Percentiles rank a stretch among this genome's conserved stretches.
Evolutionary conservation across 2,329 filamentous ascomycete species (phyloP).

Genomic region (Mycogone perniciosa): DNA sequence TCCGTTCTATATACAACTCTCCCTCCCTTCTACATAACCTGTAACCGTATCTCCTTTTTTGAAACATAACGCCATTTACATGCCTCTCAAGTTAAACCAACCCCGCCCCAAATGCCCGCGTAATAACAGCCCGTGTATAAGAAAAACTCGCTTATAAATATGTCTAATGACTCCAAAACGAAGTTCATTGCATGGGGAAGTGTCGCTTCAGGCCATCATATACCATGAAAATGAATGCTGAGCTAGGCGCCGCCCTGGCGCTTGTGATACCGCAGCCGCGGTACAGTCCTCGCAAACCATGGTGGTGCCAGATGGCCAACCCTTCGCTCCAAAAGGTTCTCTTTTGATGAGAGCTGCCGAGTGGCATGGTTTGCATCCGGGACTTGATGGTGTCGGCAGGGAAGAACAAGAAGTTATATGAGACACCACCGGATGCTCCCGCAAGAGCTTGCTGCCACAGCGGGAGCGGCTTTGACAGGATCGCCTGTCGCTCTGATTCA

Average conservation of each 20-base stretch:
- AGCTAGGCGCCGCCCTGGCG: conserved; percentile 79
- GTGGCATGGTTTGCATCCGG: conserved; percentile 84
- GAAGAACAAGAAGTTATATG: conserved; percentile 96
- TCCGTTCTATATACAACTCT: neutral
- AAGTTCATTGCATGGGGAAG: conserved; percentile 43
- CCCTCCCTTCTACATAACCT: neutral
- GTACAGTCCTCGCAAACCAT: conserved; percentile 81
- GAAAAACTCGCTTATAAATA: neutral
- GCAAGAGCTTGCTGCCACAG: conserved; percentile 83
- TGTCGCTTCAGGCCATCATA: conserved; percentile 78
- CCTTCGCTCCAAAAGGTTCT: conserved; percentile 69
- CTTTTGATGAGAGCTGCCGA: conserved; percentile 48
- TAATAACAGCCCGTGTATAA: conserved; percentile 13
- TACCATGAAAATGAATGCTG: conserved; percentile 96
- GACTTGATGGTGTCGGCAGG: conserved; percentile 97
- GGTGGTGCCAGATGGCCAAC: conserved; percentile 68
- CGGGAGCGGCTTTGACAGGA: conserved; percentile 53
- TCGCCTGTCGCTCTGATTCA: conserved; percentile 33
- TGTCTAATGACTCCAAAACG: neutral
- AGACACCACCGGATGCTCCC: conserved; percentile 81
- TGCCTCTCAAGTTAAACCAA: neutral
- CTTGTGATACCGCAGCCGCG: conserved; percentile 94
- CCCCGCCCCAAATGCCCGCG: neutral
- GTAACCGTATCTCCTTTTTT: neutral
- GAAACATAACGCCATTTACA: neutral